These are phyloP conservation scores for Populus euphratica DNA, from an alignment of 345 rosid genomes.

Conservation along the genomic window DNA sequence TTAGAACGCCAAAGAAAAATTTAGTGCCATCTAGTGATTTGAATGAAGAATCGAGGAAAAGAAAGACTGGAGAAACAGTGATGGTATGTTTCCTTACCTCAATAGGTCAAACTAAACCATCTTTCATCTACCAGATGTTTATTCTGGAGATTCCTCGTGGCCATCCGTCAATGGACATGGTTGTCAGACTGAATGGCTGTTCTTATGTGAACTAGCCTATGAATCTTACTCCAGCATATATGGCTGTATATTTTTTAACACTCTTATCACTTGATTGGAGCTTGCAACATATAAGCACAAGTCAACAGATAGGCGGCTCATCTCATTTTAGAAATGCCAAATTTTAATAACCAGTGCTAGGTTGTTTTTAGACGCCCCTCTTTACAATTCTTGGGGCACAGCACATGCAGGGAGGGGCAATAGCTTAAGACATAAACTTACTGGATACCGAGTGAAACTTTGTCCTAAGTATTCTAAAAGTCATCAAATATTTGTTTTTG, in stretches of 20 bases:
- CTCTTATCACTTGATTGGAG: background rate
- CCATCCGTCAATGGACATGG: background rate
- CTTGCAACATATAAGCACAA: background rate
- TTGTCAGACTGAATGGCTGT: background rate
- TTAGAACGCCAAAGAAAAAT: constrained; percentile 48
- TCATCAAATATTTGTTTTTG: too few species aligned
- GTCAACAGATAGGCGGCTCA: background rate
- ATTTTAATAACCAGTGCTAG: too few species aligned
- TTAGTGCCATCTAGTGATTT: constrained; percentile 30
- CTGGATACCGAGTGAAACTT: too few species aligned
- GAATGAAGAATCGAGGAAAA: constrained; percentile 46
- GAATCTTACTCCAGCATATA: too few species aligned
- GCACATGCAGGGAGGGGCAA: too few species aligned
- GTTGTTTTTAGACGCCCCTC: too few species aligned
- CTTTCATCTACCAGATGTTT: background rate
- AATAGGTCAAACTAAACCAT: background rate
- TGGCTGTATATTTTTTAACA: background rate
- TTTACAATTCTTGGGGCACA: too few species aligned
- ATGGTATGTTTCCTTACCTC: constrained; percentile 54
- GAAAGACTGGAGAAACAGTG: constrained; percentile 61
- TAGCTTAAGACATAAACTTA: too few species aligned
- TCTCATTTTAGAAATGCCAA: background rate
- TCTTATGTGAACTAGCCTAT: background rate
- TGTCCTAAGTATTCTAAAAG: too few species aligned
- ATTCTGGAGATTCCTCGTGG: background rate